Evolutionary conservation across 345 rosid genomes (phyloP).

Genomic region (Bruguiera gymnorhiza): DNA sequence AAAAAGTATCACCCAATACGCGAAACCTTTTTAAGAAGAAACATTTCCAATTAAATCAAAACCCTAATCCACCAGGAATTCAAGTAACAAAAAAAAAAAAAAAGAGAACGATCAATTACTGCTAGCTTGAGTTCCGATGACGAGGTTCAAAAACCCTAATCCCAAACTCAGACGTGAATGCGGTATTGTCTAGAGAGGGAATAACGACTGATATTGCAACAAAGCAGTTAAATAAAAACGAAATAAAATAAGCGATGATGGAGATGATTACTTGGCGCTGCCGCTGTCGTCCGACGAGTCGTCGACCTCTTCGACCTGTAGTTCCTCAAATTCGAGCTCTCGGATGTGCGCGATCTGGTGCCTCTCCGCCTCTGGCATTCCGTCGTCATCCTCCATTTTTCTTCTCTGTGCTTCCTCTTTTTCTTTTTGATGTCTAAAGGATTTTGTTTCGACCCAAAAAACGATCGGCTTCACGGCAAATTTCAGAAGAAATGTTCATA

Average conservation of each 20-base stretch:
- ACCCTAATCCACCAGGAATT: background rate
- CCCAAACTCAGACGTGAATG: background rate
- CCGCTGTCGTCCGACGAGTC: slow-evolving; percentile 55
- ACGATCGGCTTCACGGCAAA: too few species aligned
- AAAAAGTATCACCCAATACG: too few species aligned
- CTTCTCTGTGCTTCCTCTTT: too few species aligned
- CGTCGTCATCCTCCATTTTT: slow-evolving; percentile 35
- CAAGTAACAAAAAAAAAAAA: background rate
- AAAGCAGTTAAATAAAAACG: background rate
- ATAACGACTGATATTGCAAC: background rate
- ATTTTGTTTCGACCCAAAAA: too few species aligned
- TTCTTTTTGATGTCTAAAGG: too few species aligned
- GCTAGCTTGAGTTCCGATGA: background rate
- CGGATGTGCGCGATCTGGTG: slow-evolving; percentile 83
- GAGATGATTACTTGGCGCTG: slow-evolving; percentile 29
- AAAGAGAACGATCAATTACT: background rate
- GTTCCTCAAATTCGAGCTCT: slow-evolving; percentile 76
- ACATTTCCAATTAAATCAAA: background rate
- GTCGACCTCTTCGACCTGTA: slow-evolving; percentile 88
- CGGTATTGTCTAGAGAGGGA: background rate
- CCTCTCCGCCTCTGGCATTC: slow-evolving; percentile 65
- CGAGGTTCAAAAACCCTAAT: background rate
- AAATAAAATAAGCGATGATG: slow-evolving; percentile 5
- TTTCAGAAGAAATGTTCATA: too few species aligned
- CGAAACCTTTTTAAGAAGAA: background rate